Evolutionary conservation across 1,139 yeast genomes (phyloP), one percentile per base, ranked within the genome.

Genomic region (Ashbya aceris): DNA sequence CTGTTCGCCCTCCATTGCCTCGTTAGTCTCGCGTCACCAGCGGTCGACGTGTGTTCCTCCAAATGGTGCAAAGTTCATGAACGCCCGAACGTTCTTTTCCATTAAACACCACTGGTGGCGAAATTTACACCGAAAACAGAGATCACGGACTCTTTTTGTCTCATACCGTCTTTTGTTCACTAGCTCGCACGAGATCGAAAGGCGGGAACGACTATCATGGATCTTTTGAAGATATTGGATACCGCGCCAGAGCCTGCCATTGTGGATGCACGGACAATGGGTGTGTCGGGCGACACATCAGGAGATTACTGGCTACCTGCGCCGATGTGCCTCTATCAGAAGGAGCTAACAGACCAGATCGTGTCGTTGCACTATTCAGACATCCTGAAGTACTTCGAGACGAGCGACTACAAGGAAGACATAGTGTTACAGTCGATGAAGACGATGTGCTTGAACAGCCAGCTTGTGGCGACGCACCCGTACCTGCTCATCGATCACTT

Each of bases 281-380:
- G 61, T 13, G 56, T 52, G 6, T 52, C 61, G 5, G 60, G 58
- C 27, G 62, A 64, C 47, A 59, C 60, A 4, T 73, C 80, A 1
- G 84, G 89, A 8, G 95, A 83, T 53, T 86, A 85, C 60, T 74
- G 77, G 60, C 68, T 89, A 34, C 86, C 95, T 0, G 84, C 94
- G 4, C 89, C 95, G 2, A 79, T 89, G 81, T 78, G 84, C 46
- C 87, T 83, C 48, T 83, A 85, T 52, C 97, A 91, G 59, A 82
- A 80, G 54, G 94, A 86, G 56, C 71, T 91, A 42, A 84, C 91
- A n/a, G 95, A 89, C 64, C 95, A 87, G 58, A 87, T 91, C 27
- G 83, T 91, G 7, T 83, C 95, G 1, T 68, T 87, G 36, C 97
- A 91, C 61, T 87, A 87, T 57, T 79, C 94, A 29, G 97, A 89